Evolutionary conservation across 352 stramenopile species (phyloP).

Genomic region (Phytopythium mirpurense): DNA sequence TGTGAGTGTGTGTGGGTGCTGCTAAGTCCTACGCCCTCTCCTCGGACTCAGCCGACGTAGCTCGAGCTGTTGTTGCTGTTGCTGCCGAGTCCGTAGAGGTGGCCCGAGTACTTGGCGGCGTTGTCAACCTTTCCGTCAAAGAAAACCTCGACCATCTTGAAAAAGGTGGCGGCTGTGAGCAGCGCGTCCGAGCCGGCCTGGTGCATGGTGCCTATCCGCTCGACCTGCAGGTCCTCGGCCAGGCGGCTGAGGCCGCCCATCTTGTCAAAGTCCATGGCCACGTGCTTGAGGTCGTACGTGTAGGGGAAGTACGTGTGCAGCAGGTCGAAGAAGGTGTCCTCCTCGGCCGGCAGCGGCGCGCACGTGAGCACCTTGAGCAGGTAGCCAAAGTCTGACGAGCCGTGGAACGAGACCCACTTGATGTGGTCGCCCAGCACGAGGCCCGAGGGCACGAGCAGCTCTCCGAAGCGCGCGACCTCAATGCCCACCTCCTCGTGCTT

Average conservation of each 20-base stretch:
- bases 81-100: conserved; percentile 83
- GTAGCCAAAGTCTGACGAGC: conserved; percentile 99
- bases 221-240: conserved; percentile 95
- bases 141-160: conserved; percentile 89
- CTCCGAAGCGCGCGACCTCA: conserved; percentile 95
- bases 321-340: conserved; percentile 95
- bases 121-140: conserved; percentile 85
- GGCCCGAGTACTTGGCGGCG: conserved; percentile 77
- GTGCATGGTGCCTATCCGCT: conserved; percentile 98
- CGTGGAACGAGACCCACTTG: conserved; percentile 99
- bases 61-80: conserved; percentile 23
- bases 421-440: conserved; percentile 98
- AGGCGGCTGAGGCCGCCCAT: conserved; percentile 96
- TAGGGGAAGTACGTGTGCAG: conserved; percentile 98
- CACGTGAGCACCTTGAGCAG: conserved; percentile 96
- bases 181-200: conserved; percentile 98
- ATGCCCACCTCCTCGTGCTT: conserved; percentile 96
- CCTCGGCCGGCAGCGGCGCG: conserved; percentile 81
- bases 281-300: conserved; percentile 99
- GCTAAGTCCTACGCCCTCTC: neutral
- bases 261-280: conserved; percentile 96
- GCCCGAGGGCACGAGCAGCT: conserved; percentile 97
- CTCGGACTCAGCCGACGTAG: neutral
- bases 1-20: neutral
- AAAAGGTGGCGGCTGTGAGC: conserved; percentile 93